These are phyloP conservation scores for Globomyces pollinis-pini DNA, from an alignment of 192 early-diverging fungal genomes.

Conservation along the genomic window DNA sequence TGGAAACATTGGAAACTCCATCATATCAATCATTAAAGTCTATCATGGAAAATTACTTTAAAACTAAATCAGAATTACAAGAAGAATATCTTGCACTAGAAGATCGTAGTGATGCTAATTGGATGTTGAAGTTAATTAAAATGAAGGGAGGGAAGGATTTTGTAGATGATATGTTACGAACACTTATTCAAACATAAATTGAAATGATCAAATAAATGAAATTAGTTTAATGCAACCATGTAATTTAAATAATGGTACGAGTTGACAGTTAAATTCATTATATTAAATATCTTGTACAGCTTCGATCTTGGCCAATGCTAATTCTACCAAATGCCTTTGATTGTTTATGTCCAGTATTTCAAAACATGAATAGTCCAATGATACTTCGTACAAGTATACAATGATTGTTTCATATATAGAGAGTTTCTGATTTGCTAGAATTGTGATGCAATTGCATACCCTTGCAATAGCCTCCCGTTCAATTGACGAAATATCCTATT, in stretches of 20 bases:
- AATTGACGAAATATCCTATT: slow-evolving; percentile 61
- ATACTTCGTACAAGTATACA: slow-evolving; percentile 85
- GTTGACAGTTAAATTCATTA: neutral
- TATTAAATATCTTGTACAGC: neutral
- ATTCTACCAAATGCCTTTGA: neutral
- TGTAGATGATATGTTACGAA: too few species aligned
- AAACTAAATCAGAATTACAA: slow-evolving; percentile 14
- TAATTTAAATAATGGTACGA: neutral
- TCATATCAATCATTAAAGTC: slow-evolving; percentile 3
- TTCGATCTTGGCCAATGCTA: neutral
- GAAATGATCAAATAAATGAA: too few species aligned
- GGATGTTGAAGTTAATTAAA: slow-evolving; percentile 22
- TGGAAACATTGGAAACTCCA: slow-evolving; percentile 5
- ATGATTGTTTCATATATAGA: slow-evolving; percentile 86
- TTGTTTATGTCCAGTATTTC: slow-evolving; percentile 44
- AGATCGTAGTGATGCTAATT: neutral
- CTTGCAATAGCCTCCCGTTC: slow-evolving; percentile 83
- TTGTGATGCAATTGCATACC: slow-evolving; percentile 77
- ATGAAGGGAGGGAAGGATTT: slow-evolving; percentile 20
- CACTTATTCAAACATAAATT: too few species aligned
- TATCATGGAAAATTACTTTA: slow-evolving; percentile 13
- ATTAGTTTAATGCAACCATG: too few species aligned
- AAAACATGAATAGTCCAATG: slow-evolving; percentile 48
- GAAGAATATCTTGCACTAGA: neutral
- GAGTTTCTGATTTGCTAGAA: slow-evolving; percentile 68